These are phyloP conservation scores for Paramecium sonneborni DNA, from an alignment of 73 alveolate genomes.

Conservation along the genomic window DNA sequence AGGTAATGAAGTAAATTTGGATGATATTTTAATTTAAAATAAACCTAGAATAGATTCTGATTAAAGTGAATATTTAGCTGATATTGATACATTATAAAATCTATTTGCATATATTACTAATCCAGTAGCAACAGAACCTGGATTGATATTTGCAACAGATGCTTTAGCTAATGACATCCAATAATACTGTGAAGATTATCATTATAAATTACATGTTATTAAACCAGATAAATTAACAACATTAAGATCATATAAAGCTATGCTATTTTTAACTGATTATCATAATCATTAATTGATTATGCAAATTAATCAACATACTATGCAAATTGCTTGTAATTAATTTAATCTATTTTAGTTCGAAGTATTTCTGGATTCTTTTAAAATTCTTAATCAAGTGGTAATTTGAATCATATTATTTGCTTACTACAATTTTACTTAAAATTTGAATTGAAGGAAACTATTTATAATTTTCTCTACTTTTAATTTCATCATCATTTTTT, in stretches of 20 bases:
- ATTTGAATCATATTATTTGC: not conserved
- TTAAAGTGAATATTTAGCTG: not conserved
- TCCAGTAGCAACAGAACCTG: conserved; percentile 14
- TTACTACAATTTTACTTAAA: not conserved
- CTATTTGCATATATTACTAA: not conserved
- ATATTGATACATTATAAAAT: not conserved
- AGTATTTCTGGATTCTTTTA: conserved; percentile 8
- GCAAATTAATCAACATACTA: not conserved
- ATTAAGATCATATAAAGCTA: conserved; percentile 18
- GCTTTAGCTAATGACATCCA: not conserved
- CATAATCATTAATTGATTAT: not conserved
- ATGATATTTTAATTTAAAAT: not conserved
- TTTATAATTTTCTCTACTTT: not conserved
- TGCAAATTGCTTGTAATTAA: conserved; percentile 15
- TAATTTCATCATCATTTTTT: not conserved
- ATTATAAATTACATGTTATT: not conserved
- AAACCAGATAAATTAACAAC: conserved; percentile 25
- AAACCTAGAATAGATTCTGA: conserved; percentile 32
- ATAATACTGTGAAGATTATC: not conserved
- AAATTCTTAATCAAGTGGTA: conserved; percentile 1
- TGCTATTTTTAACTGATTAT: conserved; percentile 19
- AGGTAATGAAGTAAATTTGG: not conserved
- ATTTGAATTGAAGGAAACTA: conserved; percentile 3
- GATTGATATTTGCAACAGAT: not conserved
- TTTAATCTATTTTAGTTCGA: not conserved